Percentiles rank a stretch among this genome's conserved stretches.
phyloP scores from a whole-genome alignment of 2,329 filamentous ascomycete species.

The Stachybotrys chlorohalonatus region DNA sequence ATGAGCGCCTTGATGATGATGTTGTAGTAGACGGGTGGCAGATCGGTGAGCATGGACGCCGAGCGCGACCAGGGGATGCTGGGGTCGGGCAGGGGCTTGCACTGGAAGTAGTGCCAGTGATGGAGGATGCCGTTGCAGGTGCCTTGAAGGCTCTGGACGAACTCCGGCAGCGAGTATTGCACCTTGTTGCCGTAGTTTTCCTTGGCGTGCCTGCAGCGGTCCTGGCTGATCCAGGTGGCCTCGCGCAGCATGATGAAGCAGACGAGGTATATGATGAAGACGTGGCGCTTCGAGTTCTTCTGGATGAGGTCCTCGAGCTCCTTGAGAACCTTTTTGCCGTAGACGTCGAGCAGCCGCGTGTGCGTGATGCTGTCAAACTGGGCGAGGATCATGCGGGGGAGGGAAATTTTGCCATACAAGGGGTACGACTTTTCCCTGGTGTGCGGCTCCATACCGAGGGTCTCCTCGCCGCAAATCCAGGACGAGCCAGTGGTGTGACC shows the following conservation, averaged over 20 bases:
- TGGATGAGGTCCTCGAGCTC: conserved; percentile 24
- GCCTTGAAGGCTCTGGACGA: conserved; percentile 34
- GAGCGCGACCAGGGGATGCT: conserved; percentile 16
- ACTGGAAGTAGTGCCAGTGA: conserved; percentile 43
- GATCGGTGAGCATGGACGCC: conserved; percentile 16
- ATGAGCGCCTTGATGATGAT: conserved; percentile 21
- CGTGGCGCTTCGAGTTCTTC: conserved; percentile 19
- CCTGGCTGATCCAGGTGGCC: conserved; percentile 27
- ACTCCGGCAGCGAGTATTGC: conserved; percentile 27
- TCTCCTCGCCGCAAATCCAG: conserved; percentile 29
- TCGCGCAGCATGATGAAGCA: conserved; percentile 34
- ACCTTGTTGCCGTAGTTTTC: conserved; percentile 22
- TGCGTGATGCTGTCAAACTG: conserved; percentile 35
- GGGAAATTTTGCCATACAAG: conserved; percentile 24
- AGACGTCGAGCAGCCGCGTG: conserved; percentile 22
- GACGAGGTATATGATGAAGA: conserved; percentile 26
- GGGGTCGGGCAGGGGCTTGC: conserved; percentile 14
- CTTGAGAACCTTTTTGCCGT: conserved; percentile 22
- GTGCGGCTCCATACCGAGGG: conserved; percentile 28
- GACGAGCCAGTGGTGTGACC: conserved; percentile 36
- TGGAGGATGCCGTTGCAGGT: conserved; percentile 36
- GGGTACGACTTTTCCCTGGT: conserved; percentile 25
- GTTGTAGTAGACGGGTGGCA: conserved; percentile 20
- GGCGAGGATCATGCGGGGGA: conserved; percentile 35
- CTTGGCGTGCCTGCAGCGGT: conserved; percentile 32